These are phyloP conservation scores for Mortierella sp. DNA, from an alignment of 371 early-diverging fungal genomes.

Conservation along the genomic window DNA sequence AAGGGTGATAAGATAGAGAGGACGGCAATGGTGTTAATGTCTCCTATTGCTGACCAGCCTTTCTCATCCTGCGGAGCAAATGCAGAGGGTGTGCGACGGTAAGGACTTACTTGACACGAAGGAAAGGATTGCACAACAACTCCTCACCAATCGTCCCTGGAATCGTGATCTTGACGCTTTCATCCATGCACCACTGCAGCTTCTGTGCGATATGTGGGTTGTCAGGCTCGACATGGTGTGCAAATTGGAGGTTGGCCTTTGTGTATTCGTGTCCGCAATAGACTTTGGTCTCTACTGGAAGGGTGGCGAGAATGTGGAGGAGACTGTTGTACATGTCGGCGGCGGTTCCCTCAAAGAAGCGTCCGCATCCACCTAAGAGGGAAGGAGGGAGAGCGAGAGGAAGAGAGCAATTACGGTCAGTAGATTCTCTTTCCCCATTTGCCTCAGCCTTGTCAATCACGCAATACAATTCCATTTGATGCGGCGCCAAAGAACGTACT, in stretches of 20 bases:
- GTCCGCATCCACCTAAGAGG: conserved; percentile 81
- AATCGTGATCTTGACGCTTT: conserved; percentile 65
- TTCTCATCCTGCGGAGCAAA: too few relatives aligned
- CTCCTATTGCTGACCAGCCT: background rate
- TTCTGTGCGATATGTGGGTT: conserved; percentile 58
- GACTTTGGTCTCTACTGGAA: conserved; percentile 86
- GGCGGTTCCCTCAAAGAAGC: conserved; percentile 93
- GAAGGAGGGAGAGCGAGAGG: too few relatives aligned
- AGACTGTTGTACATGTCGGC: conserved; percentile 86
- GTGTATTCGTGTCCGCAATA: conserved; percentile 97
- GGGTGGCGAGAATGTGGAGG: conserved; percentile 63
- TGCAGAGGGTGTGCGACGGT: background rate
- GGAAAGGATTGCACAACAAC: conserved; percentile 86
- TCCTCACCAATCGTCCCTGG: conserved; percentile 92
- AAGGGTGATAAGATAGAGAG: background rate
- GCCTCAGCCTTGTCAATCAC: too few relatives aligned
- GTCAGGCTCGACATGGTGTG: conserved; percentile 66
- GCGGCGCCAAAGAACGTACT: conserved; percentile 12
- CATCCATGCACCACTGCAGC: conserved; percentile 46
- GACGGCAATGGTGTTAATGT: background rate
- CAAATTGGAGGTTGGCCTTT: conserved; percentile 72
- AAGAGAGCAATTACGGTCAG: background rate
- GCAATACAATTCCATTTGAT: too few relatives aligned
- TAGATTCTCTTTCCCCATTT: background rate
- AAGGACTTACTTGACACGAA: conserved; percentile 71